A percentile compares a stretch with the other conserved stretches of the same genome.
Evolutionary conservation across 1,284 basidiomycete genomes (phyloP).

Genomic region (Pyrrhoderma noxium): DNA sequence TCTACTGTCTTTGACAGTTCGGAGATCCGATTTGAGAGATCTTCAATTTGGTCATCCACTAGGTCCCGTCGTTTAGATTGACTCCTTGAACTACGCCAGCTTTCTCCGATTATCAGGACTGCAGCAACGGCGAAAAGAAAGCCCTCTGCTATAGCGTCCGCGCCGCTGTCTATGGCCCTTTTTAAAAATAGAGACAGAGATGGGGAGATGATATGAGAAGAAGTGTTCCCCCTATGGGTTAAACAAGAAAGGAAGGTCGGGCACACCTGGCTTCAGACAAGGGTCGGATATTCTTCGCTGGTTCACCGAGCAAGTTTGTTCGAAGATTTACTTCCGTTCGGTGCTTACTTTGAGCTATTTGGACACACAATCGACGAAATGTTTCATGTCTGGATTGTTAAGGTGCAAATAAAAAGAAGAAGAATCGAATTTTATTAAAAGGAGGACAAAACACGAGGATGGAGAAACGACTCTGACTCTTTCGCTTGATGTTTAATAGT

Average conservation of each 20-base stretch:
- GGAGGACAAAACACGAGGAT: no score
- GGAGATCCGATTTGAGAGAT: conserved; percentile 41
- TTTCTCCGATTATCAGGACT: conserved; percentile 69
- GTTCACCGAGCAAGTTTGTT: conserved; percentile 75
- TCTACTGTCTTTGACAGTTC: conserved; percentile 42
- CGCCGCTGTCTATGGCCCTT: conserved; percentile 86
- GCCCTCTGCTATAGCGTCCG: conserved; percentile 78
- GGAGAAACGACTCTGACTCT: conserved; percentile 40
- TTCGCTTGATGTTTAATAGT: conserved; percentile 72
- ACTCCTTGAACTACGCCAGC: conserved; percentile 69
- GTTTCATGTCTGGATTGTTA: conserved; percentile 54
- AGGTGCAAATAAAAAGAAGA: not conserved
- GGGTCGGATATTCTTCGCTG: conserved; percentile 69
- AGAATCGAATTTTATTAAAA: no score
- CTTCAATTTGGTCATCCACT: conserved; percentile 69
- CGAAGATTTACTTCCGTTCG: conserved; percentile 71
- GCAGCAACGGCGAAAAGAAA: conserved; percentile 82
- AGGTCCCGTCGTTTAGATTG: conserved; percentile 66
- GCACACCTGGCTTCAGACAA: conserved; percentile 75
- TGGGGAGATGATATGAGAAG: not conserved
- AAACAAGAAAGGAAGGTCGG: not conserved
- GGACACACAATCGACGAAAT: conserved; percentile 71
- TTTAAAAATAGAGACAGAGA: not conserved
- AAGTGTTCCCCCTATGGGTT: no score
- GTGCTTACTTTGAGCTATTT: conserved; percentile 78